Base-by-base conservation (phyloP, 2,329 filamentous ascomycete genomes). In the Aspergillus jensenii region DNA sequence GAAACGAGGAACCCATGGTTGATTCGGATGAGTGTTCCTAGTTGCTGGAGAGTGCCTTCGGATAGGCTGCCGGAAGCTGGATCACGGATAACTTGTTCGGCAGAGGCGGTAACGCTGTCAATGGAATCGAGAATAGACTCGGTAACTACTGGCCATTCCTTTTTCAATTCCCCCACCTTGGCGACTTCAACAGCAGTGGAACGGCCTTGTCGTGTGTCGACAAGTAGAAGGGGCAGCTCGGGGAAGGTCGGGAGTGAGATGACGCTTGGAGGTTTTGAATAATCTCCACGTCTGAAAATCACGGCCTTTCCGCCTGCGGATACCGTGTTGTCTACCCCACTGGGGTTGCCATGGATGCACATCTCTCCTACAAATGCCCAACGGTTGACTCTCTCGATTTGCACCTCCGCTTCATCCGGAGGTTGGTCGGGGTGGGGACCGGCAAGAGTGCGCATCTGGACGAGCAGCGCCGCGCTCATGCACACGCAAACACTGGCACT, bases 301-400 rank as follows among this genome's bases (percentile, higher is more conserved):
- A 99, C 92, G 0, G 93, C 95, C 77, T 96, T 97, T 57, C 95
- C 95, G 68, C 96, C 90, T 12, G 93, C 90, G 12, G 93, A 84
- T 27, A 99, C 93, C 3, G 95, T 99, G 75, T 99, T 99, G 77
- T 99, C 95, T 44, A 99, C 91, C 0, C 95, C 95, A 0, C 91
- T 96, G 0, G 95, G 95, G 70, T 96, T 98, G 39, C 93, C 95
- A 71, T 99, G 95, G 62, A 98, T 97, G 76, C 92, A 95, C 86
- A 98, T 90, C 74, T 99, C 95, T 23, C 90, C 90, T 1, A 99
- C 95, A 74, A 97, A 98, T 0, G 95, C 93, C 95, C 96, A 99
- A 61, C 90, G 85, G 75, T 99, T 99, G 77, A 99, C 97, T 62
- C 93, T 87, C 78, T 98, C 93, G 31, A 98, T 84, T 72, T 99